Conservation (phyloP, 2,329 filamentous ascomycete genomes). For the Madurella fahalii region DNA sequence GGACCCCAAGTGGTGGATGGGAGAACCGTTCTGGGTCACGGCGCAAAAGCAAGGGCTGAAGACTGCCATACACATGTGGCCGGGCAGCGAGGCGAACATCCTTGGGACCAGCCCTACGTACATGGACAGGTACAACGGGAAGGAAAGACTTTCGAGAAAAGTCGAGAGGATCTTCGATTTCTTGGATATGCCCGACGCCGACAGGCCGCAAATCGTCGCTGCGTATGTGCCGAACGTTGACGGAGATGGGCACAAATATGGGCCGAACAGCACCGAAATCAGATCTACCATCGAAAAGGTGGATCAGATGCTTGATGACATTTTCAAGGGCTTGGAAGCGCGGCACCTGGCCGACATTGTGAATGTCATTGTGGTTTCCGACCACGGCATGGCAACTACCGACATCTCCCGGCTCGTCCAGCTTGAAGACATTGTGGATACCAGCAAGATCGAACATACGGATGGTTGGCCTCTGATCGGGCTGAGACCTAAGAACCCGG, state of each 20-base stretch:
- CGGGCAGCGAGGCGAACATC: constrained; percentile 86
- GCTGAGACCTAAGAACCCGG: constrained; percentile 69
- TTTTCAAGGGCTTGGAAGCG: constrained; percentile 71
- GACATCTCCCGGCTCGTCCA: constrained; percentile 76
- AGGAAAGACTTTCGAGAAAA: constrained; percentile 70
- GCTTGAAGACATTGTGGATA: constrained; percentile 82
- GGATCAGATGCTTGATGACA: constrained; percentile 72
- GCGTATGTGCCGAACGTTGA: constrained; percentile 95
- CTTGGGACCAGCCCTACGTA: constrained; percentile 70
- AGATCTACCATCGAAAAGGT: constrained; percentile 70
- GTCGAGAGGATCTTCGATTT: constrained; percentile 75
- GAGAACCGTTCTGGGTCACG: constrained; percentile 90
- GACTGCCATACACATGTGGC: constrained; percentile 96
- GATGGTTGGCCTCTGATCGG: constrained; percentile 96
- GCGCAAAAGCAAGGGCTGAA: constrained; percentile 77
- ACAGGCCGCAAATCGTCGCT: constrained; percentile 85
- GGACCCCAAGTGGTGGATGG: constrained; percentile 89
- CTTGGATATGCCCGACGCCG: constrained; percentile 74
- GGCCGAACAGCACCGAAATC: constrained; percentile 93
- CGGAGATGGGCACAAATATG: constrained; percentile 77
- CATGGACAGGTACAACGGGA: constrained; percentile 78
- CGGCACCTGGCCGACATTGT: constrained; percentile 86
- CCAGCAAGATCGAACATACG: constrained; percentile 70
- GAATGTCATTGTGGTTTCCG: constrained; percentile 93
- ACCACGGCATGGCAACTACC: constrained; percentile 97